Conservation (phyloP, 2,329 filamentous ascomycete genomes). For the Microsporum ferrugineum region DNA sequence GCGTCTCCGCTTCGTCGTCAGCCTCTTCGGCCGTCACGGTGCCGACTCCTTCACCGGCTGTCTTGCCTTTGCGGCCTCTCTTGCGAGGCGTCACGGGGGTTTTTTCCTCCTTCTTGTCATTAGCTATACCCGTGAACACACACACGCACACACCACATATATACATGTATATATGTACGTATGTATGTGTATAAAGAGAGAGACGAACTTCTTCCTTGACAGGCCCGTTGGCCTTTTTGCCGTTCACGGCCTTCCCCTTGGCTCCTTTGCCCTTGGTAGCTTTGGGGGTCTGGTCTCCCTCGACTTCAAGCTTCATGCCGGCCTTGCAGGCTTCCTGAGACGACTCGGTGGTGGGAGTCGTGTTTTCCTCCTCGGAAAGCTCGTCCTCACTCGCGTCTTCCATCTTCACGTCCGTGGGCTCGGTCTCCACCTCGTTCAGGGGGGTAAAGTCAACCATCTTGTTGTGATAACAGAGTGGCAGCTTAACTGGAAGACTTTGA, state of each 20-base stretch:
- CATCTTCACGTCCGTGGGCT: background rate
- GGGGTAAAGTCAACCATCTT: slow-evolving; percentile 11
- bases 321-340: background rate
- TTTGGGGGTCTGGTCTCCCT: background rate
- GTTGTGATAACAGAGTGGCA: background rate
- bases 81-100: slow-evolving; percentile 7
- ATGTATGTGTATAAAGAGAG: background rate
- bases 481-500: background rate
- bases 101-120: slow-evolving; percentile 7
- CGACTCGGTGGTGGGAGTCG: background rate
- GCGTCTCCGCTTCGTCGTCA: background rate
- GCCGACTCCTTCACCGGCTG: background rate
- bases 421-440: slow-evolving; percentile 9
- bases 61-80: slow-evolving; percentile 6
- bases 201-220: background rate
- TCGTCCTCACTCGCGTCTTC: background rate
- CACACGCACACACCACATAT: too few species aligned
- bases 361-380: background rate
- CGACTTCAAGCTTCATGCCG: background rate
- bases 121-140: background rate
- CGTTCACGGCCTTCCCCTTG: background rate
- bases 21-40: background rate
- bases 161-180: background rate
- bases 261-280: background rate
- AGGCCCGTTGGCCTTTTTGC: background rate